Evolutionary conservation across 2,329 filamentous ascomycete species (phyloP).

Genomic region (Sclerotinia sclerotiorum): DNA sequence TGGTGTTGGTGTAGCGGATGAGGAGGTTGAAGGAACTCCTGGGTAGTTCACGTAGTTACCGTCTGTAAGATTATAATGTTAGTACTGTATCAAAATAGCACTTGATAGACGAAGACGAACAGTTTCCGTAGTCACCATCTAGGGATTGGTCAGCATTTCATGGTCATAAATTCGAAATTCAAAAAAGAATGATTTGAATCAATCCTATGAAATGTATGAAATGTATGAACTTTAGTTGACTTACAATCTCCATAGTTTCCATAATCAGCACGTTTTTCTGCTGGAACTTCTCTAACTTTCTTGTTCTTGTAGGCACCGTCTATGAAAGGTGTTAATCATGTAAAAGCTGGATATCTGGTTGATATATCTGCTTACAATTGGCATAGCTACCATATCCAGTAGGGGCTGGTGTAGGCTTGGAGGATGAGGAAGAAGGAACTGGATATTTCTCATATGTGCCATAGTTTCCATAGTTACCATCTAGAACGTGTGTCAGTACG

Average conservation of each 20-base stretch:
- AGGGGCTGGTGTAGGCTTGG: slow-evolving; percentile 4
- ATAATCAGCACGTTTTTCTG: slow-evolving; percentile 3
- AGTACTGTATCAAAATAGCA: neutral
- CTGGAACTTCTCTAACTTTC: neutral
- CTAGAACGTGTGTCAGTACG: neutral
- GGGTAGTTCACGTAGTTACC: slow-evolving; percentile 20
- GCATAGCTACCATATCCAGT: slow-evolving; percentile 17
- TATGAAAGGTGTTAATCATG: neutral
- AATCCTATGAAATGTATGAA: slow-evolving; percentile 5
- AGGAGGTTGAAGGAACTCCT: neutral
- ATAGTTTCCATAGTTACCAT: slow-evolving; percentile 19
- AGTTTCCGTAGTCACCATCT: slow-evolving; percentile 20
- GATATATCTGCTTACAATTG: slow-evolving; percentile 2
- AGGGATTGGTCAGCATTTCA: slow-evolving; percentile 16
- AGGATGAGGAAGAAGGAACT: neutral
- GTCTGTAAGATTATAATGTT: slow-evolving; percentile 5
- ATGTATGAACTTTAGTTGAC: neutral
- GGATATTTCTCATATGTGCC: slow-evolving; percentile 21
- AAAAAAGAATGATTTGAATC: neutral
- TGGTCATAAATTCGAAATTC: neutral
- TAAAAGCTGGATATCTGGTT: neutral
- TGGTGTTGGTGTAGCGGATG: neutral
- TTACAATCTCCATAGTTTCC: slow-evolving; percentile 22
- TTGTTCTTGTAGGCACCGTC: slow-evolving; percentile 9
- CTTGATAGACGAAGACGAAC: slow-evolving; percentile 2